Conservation (phyloP, 75 land plant genomes). For the Cunninghamia lanceolata region DNA sequence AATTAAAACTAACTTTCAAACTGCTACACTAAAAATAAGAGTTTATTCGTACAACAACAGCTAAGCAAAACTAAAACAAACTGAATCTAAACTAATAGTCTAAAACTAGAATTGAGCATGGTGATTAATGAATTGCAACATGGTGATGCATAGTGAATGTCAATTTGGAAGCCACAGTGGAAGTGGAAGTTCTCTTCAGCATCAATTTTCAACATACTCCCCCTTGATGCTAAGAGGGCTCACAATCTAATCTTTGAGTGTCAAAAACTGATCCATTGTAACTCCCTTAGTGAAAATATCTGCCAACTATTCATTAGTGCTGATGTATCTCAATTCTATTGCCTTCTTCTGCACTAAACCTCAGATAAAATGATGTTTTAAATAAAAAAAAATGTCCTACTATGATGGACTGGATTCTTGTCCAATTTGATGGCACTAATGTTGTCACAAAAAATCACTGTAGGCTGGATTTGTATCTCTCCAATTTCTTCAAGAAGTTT, state of each 20-base stretch:
- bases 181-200: neutral
- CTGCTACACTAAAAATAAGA: no score
- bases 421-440: no score
- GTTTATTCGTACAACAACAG: no score
- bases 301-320: neutral
- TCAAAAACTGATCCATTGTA: neutral
- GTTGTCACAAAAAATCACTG: no score
- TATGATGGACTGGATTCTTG: constrained; percentile 4
- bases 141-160: no score
- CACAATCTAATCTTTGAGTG: neutral
- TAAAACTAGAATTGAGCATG: no score
- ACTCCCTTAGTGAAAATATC: neutral
- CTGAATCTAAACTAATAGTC: no score
- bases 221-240: neutral
- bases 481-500: neutral
- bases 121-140: no score
- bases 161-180: no score
- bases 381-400: neutral
- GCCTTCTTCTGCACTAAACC: neutral
- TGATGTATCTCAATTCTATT: neutral
- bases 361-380: neutral
- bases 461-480: neutral
- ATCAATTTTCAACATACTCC: neutral
- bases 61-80: no score
- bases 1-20: no score